Percentiles rank a stretch among this genome's conserved stretches.
phyloP scores from a whole-genome alignment of 2,329 filamentous ascomycete species.

The Gnomoniopsis smithogilvyi region DNA sequence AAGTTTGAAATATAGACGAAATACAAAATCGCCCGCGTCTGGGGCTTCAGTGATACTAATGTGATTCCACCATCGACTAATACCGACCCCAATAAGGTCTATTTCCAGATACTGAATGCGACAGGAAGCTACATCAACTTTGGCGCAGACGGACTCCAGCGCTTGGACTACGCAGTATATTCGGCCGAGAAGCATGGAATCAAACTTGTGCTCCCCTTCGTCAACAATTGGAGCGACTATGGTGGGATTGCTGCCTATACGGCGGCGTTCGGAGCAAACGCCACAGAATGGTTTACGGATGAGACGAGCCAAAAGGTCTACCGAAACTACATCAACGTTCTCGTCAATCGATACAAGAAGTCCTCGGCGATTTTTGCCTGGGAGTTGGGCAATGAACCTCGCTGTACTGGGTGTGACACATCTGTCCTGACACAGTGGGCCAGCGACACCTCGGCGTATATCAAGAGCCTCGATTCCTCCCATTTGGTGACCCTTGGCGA shows the following conservation, averaged over 20 bases:
- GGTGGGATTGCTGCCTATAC: conserved; percentile 61
- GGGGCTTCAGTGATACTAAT: conserved; percentile 62
- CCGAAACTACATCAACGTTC: conserved; percentile 39
- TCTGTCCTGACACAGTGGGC: conserved; percentile 59
- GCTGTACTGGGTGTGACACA: conserved; percentile 58
- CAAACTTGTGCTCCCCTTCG: conserved; percentile 63
- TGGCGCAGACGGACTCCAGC: conserved; percentile 58
- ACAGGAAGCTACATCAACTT: conserved; percentile 58
- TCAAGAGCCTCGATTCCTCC: conserved; percentile 57
- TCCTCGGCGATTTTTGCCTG: conserved; percentile 48
- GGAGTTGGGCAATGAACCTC: conserved; percentile 54
- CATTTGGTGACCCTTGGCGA: conserved; percentile 64
- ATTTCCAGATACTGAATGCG: conserved; percentile 52
- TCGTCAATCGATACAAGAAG: conserved; percentile 43
- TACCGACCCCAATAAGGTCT: conserved; percentile 33
- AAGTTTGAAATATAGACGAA: conserved; percentile 41
- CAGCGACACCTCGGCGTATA: conserved; percentile 51
- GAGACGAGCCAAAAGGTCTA: conserved; percentile 48
- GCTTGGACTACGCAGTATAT: conserved; percentile 62
- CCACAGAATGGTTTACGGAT: conserved; percentile 53
- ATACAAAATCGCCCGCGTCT: conserved; percentile 56
- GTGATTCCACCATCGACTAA: conserved; percentile 25
- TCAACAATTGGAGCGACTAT: conserved; percentile 70
- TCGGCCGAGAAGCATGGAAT: conserved; percentile 57
- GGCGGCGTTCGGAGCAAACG: conserved; percentile 48